Evolutionary conservation across 352 stramenopile species (phyloP).

Genomic region (Globisporangium spinosum): DNA sequence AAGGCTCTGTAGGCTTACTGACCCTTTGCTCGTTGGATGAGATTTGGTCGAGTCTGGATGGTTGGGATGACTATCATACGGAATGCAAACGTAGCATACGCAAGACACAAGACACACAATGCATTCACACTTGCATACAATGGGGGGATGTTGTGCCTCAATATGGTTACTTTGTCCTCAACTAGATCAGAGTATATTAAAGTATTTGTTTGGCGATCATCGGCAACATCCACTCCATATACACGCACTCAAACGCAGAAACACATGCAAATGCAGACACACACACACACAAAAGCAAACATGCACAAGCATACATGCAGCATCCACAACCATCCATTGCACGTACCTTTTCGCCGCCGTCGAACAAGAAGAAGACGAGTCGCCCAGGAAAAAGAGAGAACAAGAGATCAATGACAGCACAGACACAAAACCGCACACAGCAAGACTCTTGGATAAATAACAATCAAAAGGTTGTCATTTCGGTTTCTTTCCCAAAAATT

Average conservation of each 20-base stretch:
- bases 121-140: conserved; percentile 4
- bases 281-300: background rate
- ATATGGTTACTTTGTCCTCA: conserved; percentile 25
- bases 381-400: conserved; percentile 6
- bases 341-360: conserved; percentile 3
- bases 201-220: conserved; percentile 26
- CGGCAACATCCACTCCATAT: conserved; percentile 16
- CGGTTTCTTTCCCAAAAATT: conserved; percentile 13
- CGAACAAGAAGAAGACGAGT: background rate
- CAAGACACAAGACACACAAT: background rate
- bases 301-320: conserved; percentile 5
- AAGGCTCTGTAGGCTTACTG: too few relatives aligned
- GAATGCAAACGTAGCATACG: background rate
- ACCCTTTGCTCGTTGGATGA: background rate
- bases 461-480: conserved; percentile 17
- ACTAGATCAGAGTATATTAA: conserved; percentile 31
- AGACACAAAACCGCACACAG: background rate
- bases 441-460: conserved; percentile 16
- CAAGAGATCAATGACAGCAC: conserved; percentile 2
- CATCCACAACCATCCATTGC: background rate
- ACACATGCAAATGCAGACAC: conserved; percentile 2
- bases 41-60: background rate
- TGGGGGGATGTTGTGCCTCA: conserved; percentile 21
- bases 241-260: conserved; percentile 5
- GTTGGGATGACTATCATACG: background rate